Evolutionary conservation across 352 stramenopile species (phyloP).

Genomic region (Phytophthora uliginosa): DNA sequence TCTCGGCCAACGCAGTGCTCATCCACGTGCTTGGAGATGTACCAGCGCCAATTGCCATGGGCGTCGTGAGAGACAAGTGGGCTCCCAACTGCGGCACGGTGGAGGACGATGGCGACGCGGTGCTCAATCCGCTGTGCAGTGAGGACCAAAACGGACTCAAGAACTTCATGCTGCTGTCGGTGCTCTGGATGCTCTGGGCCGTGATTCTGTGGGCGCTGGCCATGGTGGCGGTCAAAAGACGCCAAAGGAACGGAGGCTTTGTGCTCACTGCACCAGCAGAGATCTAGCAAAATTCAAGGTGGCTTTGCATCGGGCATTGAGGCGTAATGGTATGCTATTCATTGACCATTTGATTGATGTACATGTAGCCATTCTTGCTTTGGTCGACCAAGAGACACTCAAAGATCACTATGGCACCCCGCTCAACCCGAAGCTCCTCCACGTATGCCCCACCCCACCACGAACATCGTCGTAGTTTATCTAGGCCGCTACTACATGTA

Average conservation of each 20-base stretch:
- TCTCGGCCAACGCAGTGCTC: slow-evolving; percentile 85
- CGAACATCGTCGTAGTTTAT: background rate
- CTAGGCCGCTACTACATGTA: background rate
- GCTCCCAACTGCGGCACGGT: slow-evolving; percentile 80
- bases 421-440: slow-evolving; percentile 5
- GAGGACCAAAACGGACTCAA: slow-evolving; percentile 57
- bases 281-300: slow-evolving; percentile 12
- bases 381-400: slow-evolving; percentile 13
- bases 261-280: slow-evolving; percentile 37
- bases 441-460: slow-evolving; percentile 1
- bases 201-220: slow-evolving; percentile 58
- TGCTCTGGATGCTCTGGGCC: slow-evolving; percentile 72
- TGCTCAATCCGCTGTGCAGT: slow-evolving; percentile 62
- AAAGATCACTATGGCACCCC: slow-evolving; percentile 7
- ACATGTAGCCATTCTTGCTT: slow-evolving; percentile 10
- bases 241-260: slow-evolving; percentile 38
- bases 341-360: too few species aligned
- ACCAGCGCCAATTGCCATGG: slow-evolving; percentile 88
- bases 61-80: slow-evolving; percentile 86
- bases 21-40: slow-evolving; percentile 94
- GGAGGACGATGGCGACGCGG: slow-evolving; percentile 48
- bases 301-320: background rate
- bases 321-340: background rate
- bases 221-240: slow-evolving; percentile 39
- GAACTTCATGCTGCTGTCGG: slow-evolving; percentile 61